These are phyloP conservation scores for Penicillium steckii DNA, from an alignment of 495 filamentous ascomycete species.

Conservation along the genomic window DNA sequence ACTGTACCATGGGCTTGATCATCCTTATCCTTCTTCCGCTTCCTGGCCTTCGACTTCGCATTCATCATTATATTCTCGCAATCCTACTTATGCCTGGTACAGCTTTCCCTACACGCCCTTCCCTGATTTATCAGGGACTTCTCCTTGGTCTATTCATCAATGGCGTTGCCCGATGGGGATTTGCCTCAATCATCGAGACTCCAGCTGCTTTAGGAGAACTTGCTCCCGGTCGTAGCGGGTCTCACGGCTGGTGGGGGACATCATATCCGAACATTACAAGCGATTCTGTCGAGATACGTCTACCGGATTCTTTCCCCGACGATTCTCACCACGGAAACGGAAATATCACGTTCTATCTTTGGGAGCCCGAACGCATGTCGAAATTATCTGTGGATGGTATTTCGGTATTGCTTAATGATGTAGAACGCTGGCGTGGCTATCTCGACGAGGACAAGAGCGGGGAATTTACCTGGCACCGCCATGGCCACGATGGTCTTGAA, in stretches of 20 bases:
- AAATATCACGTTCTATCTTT: constrained; percentile 60
- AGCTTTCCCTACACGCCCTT: constrained; percentile 74
- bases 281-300: constrained; percentile 50
- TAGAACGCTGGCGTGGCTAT: constrained; percentile 75
- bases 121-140: constrained; percentile 81
- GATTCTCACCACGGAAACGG: constrained; percentile 39
- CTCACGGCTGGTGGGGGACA: constrained; percentile 57
- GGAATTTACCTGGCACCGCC: constrained; percentile 48
- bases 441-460: constrained; percentile 45
- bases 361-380: constrained; percentile 40
- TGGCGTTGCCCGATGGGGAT: constrained; percentile 90
- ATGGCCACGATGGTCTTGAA: constrained; percentile 43
- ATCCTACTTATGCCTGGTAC: constrained; percentile 82
- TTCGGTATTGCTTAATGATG: constrained; percentile 89
- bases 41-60: constrained; percentile 80
- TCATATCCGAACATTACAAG: constrained; percentile 62
- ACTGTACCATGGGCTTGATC: constrained; percentile 58
- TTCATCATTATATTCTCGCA: constrained; percentile 94
- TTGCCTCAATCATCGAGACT: constrained; percentile 87
- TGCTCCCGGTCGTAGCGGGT: constrained; percentile 30
- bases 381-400: constrained; percentile 80
- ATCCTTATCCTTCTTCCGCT: constrained; percentile 64
- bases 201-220: constrained; percentile 57
- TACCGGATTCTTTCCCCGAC: constrained; percentile 30
- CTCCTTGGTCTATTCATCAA: constrained; percentile 89